phyloP scores from a whole-genome alignment of 2,329 filamentous ascomycete species.

The Scedosporium minutisporum region DNA sequence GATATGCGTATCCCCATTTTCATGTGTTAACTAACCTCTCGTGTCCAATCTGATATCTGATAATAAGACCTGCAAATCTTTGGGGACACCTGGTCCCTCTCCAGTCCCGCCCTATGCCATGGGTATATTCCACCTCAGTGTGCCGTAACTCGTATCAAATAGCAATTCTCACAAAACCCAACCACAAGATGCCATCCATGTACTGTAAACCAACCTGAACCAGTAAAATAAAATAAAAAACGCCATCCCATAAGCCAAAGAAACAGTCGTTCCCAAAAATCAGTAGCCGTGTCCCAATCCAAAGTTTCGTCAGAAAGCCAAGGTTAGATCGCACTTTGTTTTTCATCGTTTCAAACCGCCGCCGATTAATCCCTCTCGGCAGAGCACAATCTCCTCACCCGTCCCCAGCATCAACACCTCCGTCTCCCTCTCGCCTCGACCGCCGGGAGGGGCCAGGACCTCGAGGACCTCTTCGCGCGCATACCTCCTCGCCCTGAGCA shows the following conservation, averaged over 20 bases:
- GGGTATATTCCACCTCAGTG: not conserved
- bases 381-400: constrained; percentile 33
- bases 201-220: too few species aligned
- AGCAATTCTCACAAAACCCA: not conserved
- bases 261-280: not conserved
- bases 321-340: constrained; percentile 5
- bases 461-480: constrained; percentile 33
- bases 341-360: constrained; percentile 3
- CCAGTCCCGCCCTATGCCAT: not conserved
- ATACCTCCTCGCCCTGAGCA: constrained; percentile 37
- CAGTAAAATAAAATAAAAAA: too few species aligned
- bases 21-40: too few species aligned
- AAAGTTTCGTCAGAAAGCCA: not conserved
- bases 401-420: constrained; percentile 30
- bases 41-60: too few species aligned
- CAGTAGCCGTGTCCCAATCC: not conserved
- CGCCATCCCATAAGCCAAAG: too few species aligned
- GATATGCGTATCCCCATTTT: too few species aligned
- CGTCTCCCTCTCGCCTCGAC: constrained; percentile 15
- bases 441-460: constrained; percentile 7
- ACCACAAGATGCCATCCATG: not conserved
- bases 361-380: constrained; percentile 24
- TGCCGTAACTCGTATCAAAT: not conserved
- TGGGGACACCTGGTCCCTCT: not conserved
- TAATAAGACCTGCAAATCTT: not conserved